Evolutionary conservation across 495 filamentous ascomycete species (phyloP).

Genomic region (Penicillium manginii): DNA sequence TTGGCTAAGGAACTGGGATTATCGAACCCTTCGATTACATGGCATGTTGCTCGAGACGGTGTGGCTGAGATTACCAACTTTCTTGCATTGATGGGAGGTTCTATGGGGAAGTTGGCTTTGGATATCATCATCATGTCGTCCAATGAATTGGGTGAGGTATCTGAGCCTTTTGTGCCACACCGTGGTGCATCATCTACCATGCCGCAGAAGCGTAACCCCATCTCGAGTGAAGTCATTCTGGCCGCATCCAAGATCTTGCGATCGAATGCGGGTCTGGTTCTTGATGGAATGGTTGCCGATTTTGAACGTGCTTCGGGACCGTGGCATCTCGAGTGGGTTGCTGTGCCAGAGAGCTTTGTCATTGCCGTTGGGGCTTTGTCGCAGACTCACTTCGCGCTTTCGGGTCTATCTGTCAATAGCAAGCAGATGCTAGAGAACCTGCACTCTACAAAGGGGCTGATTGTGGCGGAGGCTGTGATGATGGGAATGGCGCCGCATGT

Average conservation of each 20-base stretch:
- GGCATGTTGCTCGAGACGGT: constrained; percentile 51
- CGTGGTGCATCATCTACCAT: constrained; percentile 57
- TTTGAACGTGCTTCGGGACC: constrained; percentile 57
- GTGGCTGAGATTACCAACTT: constrained; percentile 55
- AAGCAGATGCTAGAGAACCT: constrained; percentile 52
- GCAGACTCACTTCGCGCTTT: constrained; percentile 52
- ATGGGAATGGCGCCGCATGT: constrained; percentile 55
- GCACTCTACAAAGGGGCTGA: constrained; percentile 49
- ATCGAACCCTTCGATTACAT: constrained; percentile 49
- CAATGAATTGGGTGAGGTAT: constrained; percentile 57
- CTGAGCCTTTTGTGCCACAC: constrained; percentile 58
- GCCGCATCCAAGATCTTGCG: constrained; percentile 55
- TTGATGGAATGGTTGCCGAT: constrained; percentile 58
- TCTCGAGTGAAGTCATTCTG: constrained; percentile 55
- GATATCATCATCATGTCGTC: constrained; percentile 60
- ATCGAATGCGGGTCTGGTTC: constrained; percentile 51
- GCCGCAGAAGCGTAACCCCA: constrained; percentile 61
- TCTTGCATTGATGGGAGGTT: constrained; percentile 52
- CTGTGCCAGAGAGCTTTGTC: constrained; percentile 55
- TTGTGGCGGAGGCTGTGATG: constrained; percentile 61
- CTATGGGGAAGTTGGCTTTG: constrained; percentile 55
- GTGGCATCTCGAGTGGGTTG: constrained; percentile 60
- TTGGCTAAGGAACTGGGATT: constrained; percentile 42
- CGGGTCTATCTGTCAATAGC: constrained; percentile 50
- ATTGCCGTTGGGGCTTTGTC: constrained; percentile 51